A percentile compares a stretch with the other conserved stretches of the same genome.
Conservation (phyloP, 2,329 filamentous ascomycete species). For the Xylariomycetidae sp. region DNA sequence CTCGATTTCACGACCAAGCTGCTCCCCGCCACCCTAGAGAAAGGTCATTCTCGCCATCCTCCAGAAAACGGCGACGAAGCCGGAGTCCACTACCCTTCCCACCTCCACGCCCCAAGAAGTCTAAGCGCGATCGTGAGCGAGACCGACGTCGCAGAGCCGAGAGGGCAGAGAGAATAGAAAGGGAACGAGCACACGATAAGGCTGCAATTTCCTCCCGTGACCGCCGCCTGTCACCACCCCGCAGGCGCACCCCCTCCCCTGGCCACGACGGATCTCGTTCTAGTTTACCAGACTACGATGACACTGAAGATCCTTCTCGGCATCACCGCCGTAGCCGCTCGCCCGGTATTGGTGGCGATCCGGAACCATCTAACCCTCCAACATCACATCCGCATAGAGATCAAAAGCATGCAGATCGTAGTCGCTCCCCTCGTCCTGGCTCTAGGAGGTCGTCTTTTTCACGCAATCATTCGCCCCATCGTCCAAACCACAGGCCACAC, state of each 20-base stretch:
- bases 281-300: conserved; percentile 19
- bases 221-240: conserved; percentile 16
- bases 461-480: conserved; percentile 24
- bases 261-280: conserved; percentile 17
- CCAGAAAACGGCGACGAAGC: conserved; percentile 38
- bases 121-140: conserved; percentile 31
- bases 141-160: conserved; percentile 23
- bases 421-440: conserved; percentile 20
- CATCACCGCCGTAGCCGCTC: conserved; percentile 22
- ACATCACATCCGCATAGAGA: too few relatives aligned
- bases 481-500: conserved; percentile 15
- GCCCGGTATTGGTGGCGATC: too few relatives aligned
- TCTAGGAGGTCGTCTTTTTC: conserved; percentile 28
- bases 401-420: conserved; percentile 20
- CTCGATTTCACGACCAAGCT: conserved; percentile 30
- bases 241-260: conserved; percentile 23
- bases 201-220: conserved; percentile 12
- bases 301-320: conserved; percentile 17
- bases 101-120: conserved; percentile 37
- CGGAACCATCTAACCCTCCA: too few relatives aligned
- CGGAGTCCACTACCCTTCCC: conserved; percentile 34
- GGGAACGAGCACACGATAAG: conserved; percentile 9
- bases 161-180: conserved; percentile 18
- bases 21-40: conserved; percentile 29
- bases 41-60: conserved; percentile 31